Percentiles rank a stretch among this genome's conserved stretches.
phyloP scores from a whole-genome alignment of 1,139 yeast species.

The Pichia cactophila region DNA sequence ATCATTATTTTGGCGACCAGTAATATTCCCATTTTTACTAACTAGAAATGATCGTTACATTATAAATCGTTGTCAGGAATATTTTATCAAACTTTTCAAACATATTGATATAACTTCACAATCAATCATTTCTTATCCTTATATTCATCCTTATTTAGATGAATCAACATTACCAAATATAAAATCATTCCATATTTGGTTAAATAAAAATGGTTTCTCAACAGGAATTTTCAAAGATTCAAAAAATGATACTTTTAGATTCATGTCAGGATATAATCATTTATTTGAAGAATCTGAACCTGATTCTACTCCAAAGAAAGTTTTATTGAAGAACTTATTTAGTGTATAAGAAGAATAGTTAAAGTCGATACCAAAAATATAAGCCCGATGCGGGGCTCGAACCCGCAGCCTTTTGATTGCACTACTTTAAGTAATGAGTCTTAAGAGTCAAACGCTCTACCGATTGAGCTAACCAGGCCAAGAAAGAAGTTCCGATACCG shows the following conservation, averaged over 20 bases:
- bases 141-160: background rate
- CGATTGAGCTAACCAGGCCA: slow-evolving; percentile 30
- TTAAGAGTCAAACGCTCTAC: slow-evolving; percentile 33
- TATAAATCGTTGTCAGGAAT: too few species aligned
- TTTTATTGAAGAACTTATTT: background rate
- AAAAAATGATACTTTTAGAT: background rate
- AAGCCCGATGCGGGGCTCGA: slow-evolving; percentile 35
- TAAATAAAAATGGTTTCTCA: background rate
- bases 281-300: background rate
- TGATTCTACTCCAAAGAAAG: background rate
- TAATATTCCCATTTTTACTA: too few species aligned
- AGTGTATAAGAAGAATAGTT: slow-evolving; percentile 4
- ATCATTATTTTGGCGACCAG: too few species aligned
- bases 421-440: background rate
- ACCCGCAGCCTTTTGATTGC: slow-evolving; percentile 34
- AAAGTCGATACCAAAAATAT: slow-evolving; percentile 21
- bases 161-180: background rate
- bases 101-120: too few species aligned
- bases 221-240: background rate
- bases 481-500: slow-evolving; percentile 50
- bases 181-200: background rate
- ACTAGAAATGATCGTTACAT: too few species aligned
- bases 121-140: background rate
- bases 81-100: too few species aligned
- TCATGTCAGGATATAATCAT: background rate